Percentiles rank a stretch among this genome's conserved stretches.
These are phyloP conservation scores for Hypericum androsaemum DNA, from an alignment of 345 rosid genomes.

Conservation along the genomic window DNA sequence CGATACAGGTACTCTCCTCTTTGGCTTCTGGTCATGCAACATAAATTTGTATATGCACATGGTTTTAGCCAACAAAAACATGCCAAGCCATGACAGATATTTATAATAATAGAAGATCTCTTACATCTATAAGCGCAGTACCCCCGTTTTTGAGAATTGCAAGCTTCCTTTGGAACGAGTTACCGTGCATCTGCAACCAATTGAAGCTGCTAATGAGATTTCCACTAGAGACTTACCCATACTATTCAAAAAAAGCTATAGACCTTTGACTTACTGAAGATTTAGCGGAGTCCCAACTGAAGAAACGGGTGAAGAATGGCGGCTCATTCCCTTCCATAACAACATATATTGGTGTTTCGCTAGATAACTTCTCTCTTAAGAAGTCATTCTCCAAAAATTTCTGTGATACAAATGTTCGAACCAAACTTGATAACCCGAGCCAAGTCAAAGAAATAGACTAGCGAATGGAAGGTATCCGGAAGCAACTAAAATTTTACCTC, in stretches of 20 bases:
- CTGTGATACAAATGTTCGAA: slow-evolving; percentile 25
- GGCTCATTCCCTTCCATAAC: slow-evolving; percentile 90
- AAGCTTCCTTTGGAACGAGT: slow-evolving; percentile 90
- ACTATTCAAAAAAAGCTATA: background rate
- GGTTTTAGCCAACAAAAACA: too few species aligned
- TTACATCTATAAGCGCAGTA: slow-evolving; percentile 64
- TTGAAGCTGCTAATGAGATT: slow-evolving; percentile 8
- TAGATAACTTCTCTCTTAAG: slow-evolving; percentile 58
- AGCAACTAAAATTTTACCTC: slow-evolving; percentile 42
- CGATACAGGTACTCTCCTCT: slow-evolving; percentile 67
- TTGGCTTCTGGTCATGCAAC: slow-evolving; percentile 60
- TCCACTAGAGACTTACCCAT: slow-evolving; percentile 4
- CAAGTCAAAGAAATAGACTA: background rate
- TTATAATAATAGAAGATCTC: slow-evolving; percentile 13
- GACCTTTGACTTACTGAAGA: slow-evolving; percentile 44
- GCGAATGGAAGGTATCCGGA: background rate
- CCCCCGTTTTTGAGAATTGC: slow-evolving; percentile 65
- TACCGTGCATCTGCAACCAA: slow-evolving; percentile 75
- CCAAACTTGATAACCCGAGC: background rate
- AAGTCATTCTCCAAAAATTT: slow-evolving; percentile 71
- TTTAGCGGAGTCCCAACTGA: slow-evolving; percentile 87
- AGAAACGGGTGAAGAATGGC: slow-evolving; percentile 85
- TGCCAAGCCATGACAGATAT: background rate
- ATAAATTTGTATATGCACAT: background rate
- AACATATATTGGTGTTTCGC: slow-evolving; percentile 62